Evolutionary conservation across 768 basidiomycete species (phyloP), one percentile per base, ranked within the genome.

Genomic region (Serpula lacrymans): DNA sequence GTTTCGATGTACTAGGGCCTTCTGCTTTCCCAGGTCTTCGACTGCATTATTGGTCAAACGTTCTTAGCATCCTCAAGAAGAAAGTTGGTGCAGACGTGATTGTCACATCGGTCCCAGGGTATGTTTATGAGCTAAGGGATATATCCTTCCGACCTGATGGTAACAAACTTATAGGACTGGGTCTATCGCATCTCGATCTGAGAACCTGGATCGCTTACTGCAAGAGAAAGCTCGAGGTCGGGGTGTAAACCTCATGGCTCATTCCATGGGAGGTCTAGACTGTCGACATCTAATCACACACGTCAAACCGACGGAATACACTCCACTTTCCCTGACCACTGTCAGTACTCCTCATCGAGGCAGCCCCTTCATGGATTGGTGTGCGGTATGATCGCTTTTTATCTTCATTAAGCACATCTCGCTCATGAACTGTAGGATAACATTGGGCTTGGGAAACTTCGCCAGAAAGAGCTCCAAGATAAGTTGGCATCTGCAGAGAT

Each of bases 321-420:
- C 74, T 2, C 93, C 96, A 1, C 63, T 92, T 22, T 93, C 90
- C 6, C 67, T 99, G 43, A 97, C 88, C 1, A 88, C 83, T 16
- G 77, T 99, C 49, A 82, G 84, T 18, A 98, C 96, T 0, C 96
- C 96, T 12, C 96, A 99, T 59, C 78, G 91, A 13, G 95, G 96
- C 24, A 91, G 88, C 51, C 93, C 95, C 1, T 98, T 99, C 63
- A 99, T 99, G 96, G 91, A 96, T 59, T 99, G 96, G 96, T 98
- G 95, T 67, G 74, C 80, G 35, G 89, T 88, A 54, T 55, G 85
- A 74, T 24, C 34, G 28, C 39, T 35, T 43, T 20, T 36, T 26
- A 45, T 41, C 41, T 34, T 43, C 34, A 50, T 36, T 12, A 37
- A 8, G 10, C 34, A 34, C 13, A 25, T 41, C 36, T 24, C 25